Evolutionary conservation across 2,329 filamentous ascomycete genomes (phyloP), one percentile per base, ranked within the genome.

Genomic region (Passalora sequoiae): DNA sequence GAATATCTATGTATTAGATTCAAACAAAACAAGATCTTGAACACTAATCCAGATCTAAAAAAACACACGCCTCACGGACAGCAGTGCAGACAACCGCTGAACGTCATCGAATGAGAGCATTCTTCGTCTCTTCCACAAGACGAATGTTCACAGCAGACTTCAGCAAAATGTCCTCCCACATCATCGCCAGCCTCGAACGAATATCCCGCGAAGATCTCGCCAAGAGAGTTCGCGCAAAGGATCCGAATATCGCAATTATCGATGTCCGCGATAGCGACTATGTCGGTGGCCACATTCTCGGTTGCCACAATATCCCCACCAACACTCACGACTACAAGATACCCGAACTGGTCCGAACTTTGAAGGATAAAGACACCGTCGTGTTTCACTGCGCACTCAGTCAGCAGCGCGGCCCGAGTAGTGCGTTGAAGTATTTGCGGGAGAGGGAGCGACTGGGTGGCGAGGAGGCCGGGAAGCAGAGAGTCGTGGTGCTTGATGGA

Each of bases 381-480:
- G 79, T 98, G 1, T 98, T 98, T 66, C 92, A 98, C 69, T 98
- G 92, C 67, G 85, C 86, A 13, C 72, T 97, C 43, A 91, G 84
- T 55, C 92, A 97, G 70, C 85, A 95, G 69, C 76, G 92, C 1
- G 92, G 92, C 0, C 92, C 92, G 0, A 77, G 77, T 38, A 89
- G 91, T 3, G 92, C 92, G 3, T 68, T 95, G 55, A 75, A 76
- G 58, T 97, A 96, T 65, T 56, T 89, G 48, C 72, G 84, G 25
- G 84, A 89, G 68, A 73, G 80, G 35, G 80, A 84, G 54, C 70
- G 75, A 40, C 47, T 73, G 50, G 58, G 72, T 22, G 70, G 68
- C 9, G 49, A 49, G 40, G 40, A 53, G 4, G 44, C 43, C 30
- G 66, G 68, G 30, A 56, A 67, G 25, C 91, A 96, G 70, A 78